phyloP scores from a whole-genome alignment of 768 basidiomycete genomes.

The Termitomyces sp. region DNA sequence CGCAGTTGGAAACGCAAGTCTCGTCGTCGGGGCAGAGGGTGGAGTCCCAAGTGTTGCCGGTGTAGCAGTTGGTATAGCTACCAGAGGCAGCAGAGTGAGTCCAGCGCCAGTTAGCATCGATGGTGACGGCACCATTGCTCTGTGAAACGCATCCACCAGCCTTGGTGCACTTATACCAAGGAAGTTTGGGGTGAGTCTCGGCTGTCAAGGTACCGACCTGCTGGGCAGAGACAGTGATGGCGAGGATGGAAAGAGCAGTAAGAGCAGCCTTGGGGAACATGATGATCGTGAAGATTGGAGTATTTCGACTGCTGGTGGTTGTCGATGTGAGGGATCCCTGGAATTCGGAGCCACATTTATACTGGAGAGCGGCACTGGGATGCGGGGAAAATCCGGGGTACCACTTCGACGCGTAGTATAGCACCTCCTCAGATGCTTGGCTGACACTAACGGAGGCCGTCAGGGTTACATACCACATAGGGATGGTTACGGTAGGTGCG shows the following conservation, averaged over 20 bases:
- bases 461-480: neutral
- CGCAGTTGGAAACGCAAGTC: slow-evolving; percentile 39
- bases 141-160: slow-evolving; percentile 34
- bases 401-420: neutral
- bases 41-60: slow-evolving; percentile 49
- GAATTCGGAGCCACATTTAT: neutral
- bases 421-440: neutral
- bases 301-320: neutral
- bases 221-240: slow-evolving; percentile 23
- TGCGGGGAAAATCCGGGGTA: slow-evolving; percentile 8
- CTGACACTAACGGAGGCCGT: neutral
- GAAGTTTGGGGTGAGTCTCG: slow-evolving; percentile 19
- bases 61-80: slow-evolving; percentile 42
- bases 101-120: slow-evolving; percentile 58
- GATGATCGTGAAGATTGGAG: neutral
- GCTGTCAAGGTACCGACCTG: slow-evolving; percentile 46
- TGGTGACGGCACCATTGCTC: slow-evolving; percentile 30
- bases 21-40: slow-evolving; percentile 42
- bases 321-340: neutral
- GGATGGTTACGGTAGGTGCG: neutral
- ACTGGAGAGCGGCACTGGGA: neutral
- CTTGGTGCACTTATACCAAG: slow-evolving; percentile 39
- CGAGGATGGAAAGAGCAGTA: slow-evolving; percentile 28
- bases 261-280: slow-evolving; percentile 37
- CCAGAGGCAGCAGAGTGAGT: slow-evolving; percentile 27